Percentiles rank a stretch among this genome's conserved stretches.
Conservation (phyloP, 2,329 filamentous ascomycete species). For the Ceratocystis destructans region DNA sequence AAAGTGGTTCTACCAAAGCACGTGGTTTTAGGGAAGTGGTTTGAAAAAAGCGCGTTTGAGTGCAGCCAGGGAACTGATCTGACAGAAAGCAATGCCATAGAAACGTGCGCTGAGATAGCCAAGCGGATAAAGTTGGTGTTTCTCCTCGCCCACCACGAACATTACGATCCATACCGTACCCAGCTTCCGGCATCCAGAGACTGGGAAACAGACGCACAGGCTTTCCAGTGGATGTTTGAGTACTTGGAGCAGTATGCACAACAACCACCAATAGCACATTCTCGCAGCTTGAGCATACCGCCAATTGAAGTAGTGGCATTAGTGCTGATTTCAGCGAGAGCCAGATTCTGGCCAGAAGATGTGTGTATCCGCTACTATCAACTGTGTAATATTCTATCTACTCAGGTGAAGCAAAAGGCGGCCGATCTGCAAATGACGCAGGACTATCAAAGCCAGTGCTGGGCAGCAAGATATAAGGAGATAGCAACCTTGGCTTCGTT, state of each 20-base stretch:
- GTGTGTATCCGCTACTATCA: background rate
- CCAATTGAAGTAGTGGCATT: background rate
- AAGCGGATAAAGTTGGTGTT: background rate
- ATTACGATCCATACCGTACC: background rate
- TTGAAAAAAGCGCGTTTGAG: background rate
- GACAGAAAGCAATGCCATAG: background rate
- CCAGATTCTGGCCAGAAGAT: background rate
- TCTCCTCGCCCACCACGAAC: background rate
- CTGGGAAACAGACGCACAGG: background rate
- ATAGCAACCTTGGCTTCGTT: background rate
- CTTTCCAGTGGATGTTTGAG: background rate
- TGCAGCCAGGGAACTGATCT: background rate
- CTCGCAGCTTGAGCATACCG: background rate
- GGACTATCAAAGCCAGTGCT: background rate
- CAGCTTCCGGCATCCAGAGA: background rate
- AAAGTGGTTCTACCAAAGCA: background rate
- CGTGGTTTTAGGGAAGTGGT: background rate
- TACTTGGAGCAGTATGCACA: background rate
- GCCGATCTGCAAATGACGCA: background rate
- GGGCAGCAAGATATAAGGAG: background rate
- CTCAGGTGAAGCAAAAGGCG: too few species aligned
- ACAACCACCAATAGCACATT: too few species aligned
- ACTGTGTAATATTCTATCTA: background rate
- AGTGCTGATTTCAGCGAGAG: background rate
- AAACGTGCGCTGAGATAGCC: background rate